These are phyloP conservation scores for Pyricularia sp. DNA, from an alignment of 2,329 filamentous ascomycete species.

Conservation along the genomic window DNA sequence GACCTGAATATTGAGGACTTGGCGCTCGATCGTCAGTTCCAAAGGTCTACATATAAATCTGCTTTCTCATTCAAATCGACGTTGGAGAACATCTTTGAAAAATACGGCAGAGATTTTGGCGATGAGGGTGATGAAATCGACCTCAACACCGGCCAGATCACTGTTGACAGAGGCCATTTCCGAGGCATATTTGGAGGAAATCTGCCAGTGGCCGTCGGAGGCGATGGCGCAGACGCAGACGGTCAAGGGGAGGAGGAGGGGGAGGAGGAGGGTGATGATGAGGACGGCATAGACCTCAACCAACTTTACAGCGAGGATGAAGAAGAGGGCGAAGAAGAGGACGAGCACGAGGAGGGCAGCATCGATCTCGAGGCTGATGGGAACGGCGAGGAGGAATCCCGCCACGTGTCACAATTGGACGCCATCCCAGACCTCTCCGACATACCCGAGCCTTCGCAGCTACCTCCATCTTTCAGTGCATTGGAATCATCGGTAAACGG, in stretches of 20 bases:
- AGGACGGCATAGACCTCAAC: not conserved
- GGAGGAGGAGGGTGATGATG: constrained; percentile 6
- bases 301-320: constrained; percentile 15
- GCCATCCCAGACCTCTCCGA: not conserved
- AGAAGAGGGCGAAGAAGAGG: constrained; percentile 20
- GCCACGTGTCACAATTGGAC: not conserved
- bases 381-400: not conserved
- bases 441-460: not conserved
- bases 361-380: not conserved
- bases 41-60: constrained; percentile 54
- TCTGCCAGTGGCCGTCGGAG: constrained; percentile 14
- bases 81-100: constrained; percentile 82
- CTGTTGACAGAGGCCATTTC: constrained; percentile 89
- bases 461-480: constrained; percentile 5
- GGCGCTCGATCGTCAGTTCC: constrained; percentile 47
- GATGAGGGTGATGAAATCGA: constrained; percentile 86
- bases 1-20: constrained; percentile 37
- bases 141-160: constrained; percentile 66
- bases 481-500: constrained; percentile 4
- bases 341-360: constrained; percentile 4
- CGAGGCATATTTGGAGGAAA: constrained; percentile 27
- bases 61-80: constrained; percentile 68
- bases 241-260: constrained; percentile 13
- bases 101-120: constrained; percentile 76
- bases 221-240: constrained; percentile 15